Conservation (phyloP, 1,139 yeast species). For the Blastobotrys persicus region DNA sequence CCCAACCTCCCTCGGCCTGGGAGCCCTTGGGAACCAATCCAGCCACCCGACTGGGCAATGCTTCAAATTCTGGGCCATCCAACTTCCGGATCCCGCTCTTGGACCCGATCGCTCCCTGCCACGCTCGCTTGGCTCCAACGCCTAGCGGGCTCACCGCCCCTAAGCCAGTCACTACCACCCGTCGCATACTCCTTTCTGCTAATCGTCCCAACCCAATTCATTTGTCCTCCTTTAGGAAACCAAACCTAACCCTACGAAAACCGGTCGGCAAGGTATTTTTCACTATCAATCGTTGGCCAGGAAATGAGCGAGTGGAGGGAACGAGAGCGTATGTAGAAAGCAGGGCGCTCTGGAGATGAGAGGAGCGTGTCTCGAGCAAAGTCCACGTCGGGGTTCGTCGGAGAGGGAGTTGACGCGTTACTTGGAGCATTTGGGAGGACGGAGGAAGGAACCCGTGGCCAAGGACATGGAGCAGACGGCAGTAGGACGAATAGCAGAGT, state of each 20-base stretch:
- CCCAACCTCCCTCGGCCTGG: slow-evolving; percentile 51
- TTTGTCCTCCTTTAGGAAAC: neutral
- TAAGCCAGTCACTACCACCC: slow-evolving; percentile 91
- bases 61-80: slow-evolving; percentile 50
- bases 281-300: no score
- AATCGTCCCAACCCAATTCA: neutral
- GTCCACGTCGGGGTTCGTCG: no score
- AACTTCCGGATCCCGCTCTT: slow-evolving; percentile 41
- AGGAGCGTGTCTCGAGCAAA: no score
- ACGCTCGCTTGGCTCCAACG: slow-evolving; percentile 44
- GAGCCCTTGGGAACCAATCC: slow-evolving; percentile 68
- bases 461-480: slow-evolving; percentile 22
- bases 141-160: slow-evolving; percentile 89
- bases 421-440: neutral
- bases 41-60: slow-evolving; percentile 72
- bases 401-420: no score
- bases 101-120: slow-evolving; percentile 38
- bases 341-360: no score
- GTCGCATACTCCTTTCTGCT: neutral
- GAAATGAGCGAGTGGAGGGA: no score
- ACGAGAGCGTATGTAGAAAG: no score
- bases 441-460: neutral
- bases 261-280: no score
- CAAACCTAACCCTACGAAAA: neutral
- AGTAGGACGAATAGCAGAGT: slow-evolving; percentile 30